Conservation (phyloP, 2,329 filamentous ascomycete genomes). For the Xenoacremonium recifei region DNA sequence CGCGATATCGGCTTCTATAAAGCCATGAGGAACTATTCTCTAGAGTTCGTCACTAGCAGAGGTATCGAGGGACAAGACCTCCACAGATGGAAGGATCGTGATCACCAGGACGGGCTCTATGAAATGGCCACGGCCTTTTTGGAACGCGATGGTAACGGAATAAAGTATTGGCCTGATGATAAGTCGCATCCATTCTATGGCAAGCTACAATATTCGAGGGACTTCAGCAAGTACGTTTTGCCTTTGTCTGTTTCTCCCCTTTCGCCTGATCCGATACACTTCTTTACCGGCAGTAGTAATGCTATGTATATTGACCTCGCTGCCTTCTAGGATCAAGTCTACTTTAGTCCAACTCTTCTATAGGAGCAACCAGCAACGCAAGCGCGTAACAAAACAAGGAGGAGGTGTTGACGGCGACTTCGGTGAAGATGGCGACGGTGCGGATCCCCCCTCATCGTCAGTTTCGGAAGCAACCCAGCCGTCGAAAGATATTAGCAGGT, state of each 20-base stretch:
- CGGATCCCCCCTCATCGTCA: too few species aligned
- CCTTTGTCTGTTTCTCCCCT: too few species aligned
- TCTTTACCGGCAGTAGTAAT: too few species aligned
- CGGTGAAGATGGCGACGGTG: too few species aligned
- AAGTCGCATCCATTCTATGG: not conserved
- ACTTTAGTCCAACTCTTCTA: not conserved
- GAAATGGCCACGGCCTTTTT: not conserved
- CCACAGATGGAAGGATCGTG: not conserved
- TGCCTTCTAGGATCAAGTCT: not conserved
- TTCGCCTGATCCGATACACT: too few species aligned
- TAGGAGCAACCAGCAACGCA: not conserved
- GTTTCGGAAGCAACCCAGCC: too few species aligned
- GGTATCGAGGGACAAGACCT: not conserved
- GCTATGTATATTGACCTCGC: too few species aligned
- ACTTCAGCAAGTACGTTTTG: not conserved
- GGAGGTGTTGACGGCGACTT: too few species aligned
- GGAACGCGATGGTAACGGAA: not conserved
- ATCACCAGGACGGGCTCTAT: not conserved
- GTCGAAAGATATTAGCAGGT: too few species aligned
- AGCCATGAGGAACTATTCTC: not conserved
- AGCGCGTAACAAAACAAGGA: too few species aligned
- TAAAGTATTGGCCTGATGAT: not conserved
- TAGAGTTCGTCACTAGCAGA: not conserved
- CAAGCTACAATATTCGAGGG: not conserved
- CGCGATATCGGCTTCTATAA: not conserved